phyloP scores from a whole-genome alignment of 495 filamentous ascomycete genomes.

The Lineolata rhizophorae region DNA sequence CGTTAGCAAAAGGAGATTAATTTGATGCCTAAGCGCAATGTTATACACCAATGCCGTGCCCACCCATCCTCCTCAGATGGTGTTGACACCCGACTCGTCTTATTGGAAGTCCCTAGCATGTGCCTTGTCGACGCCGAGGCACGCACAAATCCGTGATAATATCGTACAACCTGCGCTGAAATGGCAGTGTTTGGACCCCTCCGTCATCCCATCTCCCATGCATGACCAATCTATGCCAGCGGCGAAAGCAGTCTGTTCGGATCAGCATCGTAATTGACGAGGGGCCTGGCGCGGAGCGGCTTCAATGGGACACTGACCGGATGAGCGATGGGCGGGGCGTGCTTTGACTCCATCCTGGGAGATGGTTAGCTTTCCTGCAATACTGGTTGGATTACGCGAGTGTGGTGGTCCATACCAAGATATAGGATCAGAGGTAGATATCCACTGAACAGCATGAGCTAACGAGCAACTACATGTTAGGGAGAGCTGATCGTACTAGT shows the following conservation, averaged over 20 bases:
- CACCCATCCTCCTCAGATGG: too few relatives aligned
- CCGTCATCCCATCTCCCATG: too few relatives aligned
- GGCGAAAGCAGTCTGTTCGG: constrained; percentile 19
- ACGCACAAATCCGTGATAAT: too few relatives aligned
- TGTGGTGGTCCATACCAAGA: constrained; percentile 45
- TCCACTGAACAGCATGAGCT: constrained; percentile 39
- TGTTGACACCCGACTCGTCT: too few relatives aligned
- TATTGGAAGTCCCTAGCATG: too few relatives aligned
- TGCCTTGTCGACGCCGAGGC: too few relatives aligned
- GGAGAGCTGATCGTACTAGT: constrained; percentile 52
- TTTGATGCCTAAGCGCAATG: too few relatives aligned
- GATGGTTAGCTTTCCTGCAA: constrained; percentile 2
- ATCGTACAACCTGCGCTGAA: too few relatives aligned
- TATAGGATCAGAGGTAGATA: constrained; percentile 95
- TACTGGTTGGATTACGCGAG: not conserved
- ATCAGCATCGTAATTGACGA: not conserved
- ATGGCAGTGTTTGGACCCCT: too few relatives aligned
- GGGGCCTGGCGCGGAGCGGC: not conserved
- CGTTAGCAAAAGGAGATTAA: too few relatives aligned
- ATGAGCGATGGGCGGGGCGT: constrained; percentile 82
- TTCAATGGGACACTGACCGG: constrained; percentile 29
- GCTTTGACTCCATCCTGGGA: constrained; percentile 74
- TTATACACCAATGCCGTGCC: too few relatives aligned
- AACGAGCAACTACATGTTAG: constrained; percentile 1
- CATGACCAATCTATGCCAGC: constrained; percentile 16